phyloP scores from a whole-genome alignment of 768 basidiomycete species.

The Rhizopogon vinicolor region DNA sequence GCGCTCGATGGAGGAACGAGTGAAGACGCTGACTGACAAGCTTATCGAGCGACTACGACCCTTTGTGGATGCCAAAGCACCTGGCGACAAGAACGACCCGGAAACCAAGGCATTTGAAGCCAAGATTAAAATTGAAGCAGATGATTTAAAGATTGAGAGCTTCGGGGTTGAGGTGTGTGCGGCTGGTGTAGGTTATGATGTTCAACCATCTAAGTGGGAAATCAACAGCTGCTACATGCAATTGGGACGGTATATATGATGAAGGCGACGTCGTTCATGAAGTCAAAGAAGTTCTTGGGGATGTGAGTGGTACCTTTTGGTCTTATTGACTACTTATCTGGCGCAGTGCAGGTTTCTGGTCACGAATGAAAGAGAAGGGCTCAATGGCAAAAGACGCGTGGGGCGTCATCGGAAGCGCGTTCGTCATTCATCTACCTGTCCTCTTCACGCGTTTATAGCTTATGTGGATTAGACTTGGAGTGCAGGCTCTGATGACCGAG shows the following conservation, averaged over 20 bases:
- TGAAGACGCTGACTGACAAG: constrained; percentile 71
- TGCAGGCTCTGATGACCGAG: constrained; percentile 46
- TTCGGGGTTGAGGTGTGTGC: constrained; percentile 88
- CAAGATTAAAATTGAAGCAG: constrained; percentile 77
- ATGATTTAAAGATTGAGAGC: constrained; percentile 94
- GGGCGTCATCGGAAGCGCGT: constrained; percentile 96
- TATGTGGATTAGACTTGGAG: constrained; percentile 19
- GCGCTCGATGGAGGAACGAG: constrained; percentile 74
- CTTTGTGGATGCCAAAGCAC: constrained; percentile 85
- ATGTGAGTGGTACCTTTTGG: constrained; percentile 49
- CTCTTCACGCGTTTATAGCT: constrained; percentile 21
- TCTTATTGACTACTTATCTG: constrained; percentile 6
- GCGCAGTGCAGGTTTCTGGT: constrained; percentile 81
- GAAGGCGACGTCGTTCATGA: constrained; percentile 89
- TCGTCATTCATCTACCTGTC: constrained; percentile 29
- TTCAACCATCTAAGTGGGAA: neutral
- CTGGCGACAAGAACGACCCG: constrained; percentile 74
- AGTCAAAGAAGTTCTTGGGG: constrained; percentile 87
- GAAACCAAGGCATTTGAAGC: constrained; percentile 80
- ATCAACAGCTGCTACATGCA: constrained; percentile 70
- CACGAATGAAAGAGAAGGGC: constrained; percentile 92
- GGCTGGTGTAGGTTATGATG: neutral
- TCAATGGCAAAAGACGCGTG: constrained; percentile 92
- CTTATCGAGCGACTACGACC: constrained; percentile 82
- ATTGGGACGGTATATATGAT: constrained; percentile 91